Evolutionary conservation across 306 rosid species (phyloP).

Genomic region (Lupinus albus): DNA sequence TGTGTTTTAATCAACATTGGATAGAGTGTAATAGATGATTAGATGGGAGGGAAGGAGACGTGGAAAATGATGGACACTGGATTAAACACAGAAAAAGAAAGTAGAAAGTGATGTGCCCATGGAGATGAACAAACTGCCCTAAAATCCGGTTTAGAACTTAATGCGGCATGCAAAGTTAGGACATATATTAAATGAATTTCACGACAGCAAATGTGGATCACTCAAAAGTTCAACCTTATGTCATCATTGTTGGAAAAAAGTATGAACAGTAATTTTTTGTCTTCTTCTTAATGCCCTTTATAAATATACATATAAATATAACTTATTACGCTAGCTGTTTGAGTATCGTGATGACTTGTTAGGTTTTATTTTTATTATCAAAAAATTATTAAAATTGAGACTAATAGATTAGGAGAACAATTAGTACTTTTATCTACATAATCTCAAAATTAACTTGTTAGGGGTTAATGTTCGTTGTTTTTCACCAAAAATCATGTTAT

Average conservation of each 20-base stretch:
- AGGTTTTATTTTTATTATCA: too few relatives aligned
- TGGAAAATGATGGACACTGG: background rate
- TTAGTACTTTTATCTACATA: too few relatives aligned
- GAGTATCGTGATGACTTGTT: too few relatives aligned
- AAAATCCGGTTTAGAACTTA: slow-evolving; percentile 25
- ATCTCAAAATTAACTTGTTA: too few relatives aligned
- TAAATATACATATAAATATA: too few relatives aligned
- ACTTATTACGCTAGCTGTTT: too few relatives aligned
- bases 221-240: background rate
- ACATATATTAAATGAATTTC: slow-evolving; percentile 10
- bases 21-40: background rate
- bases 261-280: background rate
- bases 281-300: too few relatives aligned
- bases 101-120: slow-evolving; percentile 19
- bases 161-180: background rate
- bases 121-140: slow-evolving; percentile 29
- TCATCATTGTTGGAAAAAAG: background rate
- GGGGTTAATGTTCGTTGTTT: too few relatives aligned
- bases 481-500: too few relatives aligned
- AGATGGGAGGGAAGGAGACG: slow-evolving; percentile 10
- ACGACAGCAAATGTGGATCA: background rate
- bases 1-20: background rate
- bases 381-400: too few relatives aligned
- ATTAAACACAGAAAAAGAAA: background rate
- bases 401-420: too few relatives aligned